Evolutionary conservation across 2,329 filamentous ascomycete species (phyloP), one percentile per base, ranked within the genome.

Genomic region (Penicillium sp.): DNA sequence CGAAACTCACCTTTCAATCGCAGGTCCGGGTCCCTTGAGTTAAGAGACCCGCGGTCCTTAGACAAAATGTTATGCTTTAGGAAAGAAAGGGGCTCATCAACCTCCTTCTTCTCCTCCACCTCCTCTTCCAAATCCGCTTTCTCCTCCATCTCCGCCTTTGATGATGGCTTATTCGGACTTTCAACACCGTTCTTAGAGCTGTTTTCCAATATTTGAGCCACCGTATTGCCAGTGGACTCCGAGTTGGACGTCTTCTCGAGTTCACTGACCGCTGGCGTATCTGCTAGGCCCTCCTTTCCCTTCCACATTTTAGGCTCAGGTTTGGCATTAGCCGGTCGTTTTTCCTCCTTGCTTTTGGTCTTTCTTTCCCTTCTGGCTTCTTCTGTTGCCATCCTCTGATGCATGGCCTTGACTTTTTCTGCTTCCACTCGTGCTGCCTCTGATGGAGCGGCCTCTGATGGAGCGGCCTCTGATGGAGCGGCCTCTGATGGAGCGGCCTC

Each of bases 1-100:
- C 19, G 25, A 10, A 16, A 57, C 66, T 61, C 37, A 70, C 67
- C 55, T 50, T 49, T 55, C n/a, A 70, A 28, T 11, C 46, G 17
- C 17, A 59, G 30, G 3, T 49, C 22, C 10, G 53, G 31, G 12
- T 55, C 38, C 14, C 37, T 45, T 33, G 57, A 43, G 9, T 53
- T 37, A 7, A 70, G 17, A 42, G 44, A 41, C 9, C 63, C 67
- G 19, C 38, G 12, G 8, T 65, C 35, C 26, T 58, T 62, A 38
- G 28, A 42, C 4, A 3, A 16, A 22, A 25, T 6, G 19, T 25
- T 9, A 1, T 3, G 1, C 4, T 12, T 2, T 5, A 45, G 16
- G 10, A 25, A n/a, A 25, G 3, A 1, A 22, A 22, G 14, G 1
- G 10, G 1, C 12, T n/a, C 30, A 5, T 14, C 22, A 2, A 5